These are phyloP conservation scores for Obelidium mucronatum DNA, from an alignment of 192 early-diverging fungal genomes.

Conservation along the genomic window DNA sequence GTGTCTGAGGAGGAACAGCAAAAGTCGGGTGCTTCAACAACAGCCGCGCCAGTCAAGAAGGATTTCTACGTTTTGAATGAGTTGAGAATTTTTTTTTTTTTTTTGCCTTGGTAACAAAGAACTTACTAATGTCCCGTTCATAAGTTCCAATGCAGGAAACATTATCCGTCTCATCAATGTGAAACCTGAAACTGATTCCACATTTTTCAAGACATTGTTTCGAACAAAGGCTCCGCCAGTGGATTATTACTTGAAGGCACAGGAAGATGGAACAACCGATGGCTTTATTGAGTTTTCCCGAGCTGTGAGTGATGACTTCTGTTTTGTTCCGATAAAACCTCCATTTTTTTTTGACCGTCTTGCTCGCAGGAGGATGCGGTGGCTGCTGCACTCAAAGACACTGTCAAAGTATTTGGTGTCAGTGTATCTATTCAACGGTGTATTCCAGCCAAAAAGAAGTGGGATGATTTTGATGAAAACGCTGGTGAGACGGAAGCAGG, in stretches of 20 bases:
- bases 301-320: conserved; percentile 13
- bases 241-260: conserved; percentile 51
- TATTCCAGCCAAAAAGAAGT: conserved; percentile 40
- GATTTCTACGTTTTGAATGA: conserved; percentile 29
- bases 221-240: conserved; percentile 39
- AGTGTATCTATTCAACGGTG: conserved; percentile 44
- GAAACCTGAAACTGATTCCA: conserved; percentile 11
- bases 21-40: neutral
- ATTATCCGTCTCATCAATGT: conserved; percentile 39
- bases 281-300: conserved; percentile 55
- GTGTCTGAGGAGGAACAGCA: neutral
- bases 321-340: neutral
- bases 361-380: conserved; percentile 45
- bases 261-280: conserved; percentile 48
- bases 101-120: neutral
- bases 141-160: conserved; percentile 41
- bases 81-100: conserved; percentile 31
- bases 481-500: too few species aligned
- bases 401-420: conserved; percentile 29
- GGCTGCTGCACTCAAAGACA: conserved; percentile 18
- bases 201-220: conserved; percentile 34
- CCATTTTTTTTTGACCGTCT: conserved; percentile 12
- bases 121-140: neutral
- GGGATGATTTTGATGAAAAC: conserved; percentile 42
- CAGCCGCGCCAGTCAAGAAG: conserved; percentile 14